Base-by-base conservation (phyloP, 306 rosid species). In the Cucurbita moschata region DNA sequence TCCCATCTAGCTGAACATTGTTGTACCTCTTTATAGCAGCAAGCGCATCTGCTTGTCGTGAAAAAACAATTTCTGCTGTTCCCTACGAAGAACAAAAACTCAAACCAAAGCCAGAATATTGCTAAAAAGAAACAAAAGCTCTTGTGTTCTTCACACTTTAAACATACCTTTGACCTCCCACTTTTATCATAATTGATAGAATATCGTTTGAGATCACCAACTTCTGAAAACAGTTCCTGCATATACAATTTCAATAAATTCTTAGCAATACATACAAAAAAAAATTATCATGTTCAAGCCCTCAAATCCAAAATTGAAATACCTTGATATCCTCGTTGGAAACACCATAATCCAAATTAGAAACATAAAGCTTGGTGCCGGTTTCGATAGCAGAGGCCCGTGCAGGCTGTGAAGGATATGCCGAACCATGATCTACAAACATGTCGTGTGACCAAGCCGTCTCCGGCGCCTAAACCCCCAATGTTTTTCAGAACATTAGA, bases 281-380 rank as follows among this genome's bases (percentile, higher is more conserved):
- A 3, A 58, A 61, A 7, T 5, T 30, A 9, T 4, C 10, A 50
- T 0, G 7, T 50, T 50, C 43, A 9, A 70, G 30, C 2, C 8
- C 74, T 30, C 44, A 70, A 70, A 30, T 50, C 56, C 10, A 3
- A 21, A 63, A 4, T 23, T 13, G n/a, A 38, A 72, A 19, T 71
- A 95, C 99, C 99, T 91, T 95, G 49, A 95, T 78, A 82, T 95
- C 99, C 77, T 89, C 99, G 71, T 89, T 86, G 60, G 97, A 91
- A 78, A 95, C 97, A 59, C 96, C 96, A 44, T 91, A 95, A 44
- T 91, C 97, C 81, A 95, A 84, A 79, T 89, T 95, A 8, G 99
- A 89, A 42, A 95, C 86, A 80, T 85, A 89, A 39, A 95, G 99
- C 86, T 95, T 91, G 52, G 96, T 86, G 67, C 96, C 97, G 3